Percentiles rank a stretch among this genome's conserved stretches.
phyloP scores from a whole-genome alignment of 345 rosid species.

The Salix koriyanagi region DNA sequence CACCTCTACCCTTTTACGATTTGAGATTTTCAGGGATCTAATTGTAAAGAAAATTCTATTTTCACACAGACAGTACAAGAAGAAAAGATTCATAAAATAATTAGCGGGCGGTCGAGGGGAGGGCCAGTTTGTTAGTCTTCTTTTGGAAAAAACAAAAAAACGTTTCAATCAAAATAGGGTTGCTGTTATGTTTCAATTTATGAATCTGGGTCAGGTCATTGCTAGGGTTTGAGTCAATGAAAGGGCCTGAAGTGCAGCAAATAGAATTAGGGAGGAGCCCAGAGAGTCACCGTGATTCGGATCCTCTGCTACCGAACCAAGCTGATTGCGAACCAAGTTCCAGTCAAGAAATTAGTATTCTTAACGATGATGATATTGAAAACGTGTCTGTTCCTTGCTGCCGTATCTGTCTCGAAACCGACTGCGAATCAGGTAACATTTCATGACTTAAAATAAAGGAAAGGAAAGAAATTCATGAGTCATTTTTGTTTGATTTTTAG shows the following conservation, averaged over 20 bases:
- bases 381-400: slow-evolving; percentile 65
- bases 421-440: slow-evolving; percentile 54
- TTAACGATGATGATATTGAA: slow-evolving; percentile 53
- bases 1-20: too few relatives aligned
- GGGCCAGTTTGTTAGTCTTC: too few relatives aligned
- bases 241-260: slow-evolving; percentile 56
- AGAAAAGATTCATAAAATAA: too few relatives aligned
- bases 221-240: slow-evolving; percentile 30
- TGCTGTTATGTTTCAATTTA: too few relatives aligned
- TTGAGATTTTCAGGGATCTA: too few relatives aligned
- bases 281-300: slow-evolving; percentile 53
- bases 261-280: slow-evolving; percentile 12
- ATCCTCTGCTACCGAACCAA: slow-evolving; percentile 53
- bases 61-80: too few relatives aligned
- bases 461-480: neutral
- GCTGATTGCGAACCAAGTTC: slow-evolving; percentile 31
- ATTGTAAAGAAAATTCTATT: too few relatives aligned
- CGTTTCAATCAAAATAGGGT: too few relatives aligned
- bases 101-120: too few relatives aligned
- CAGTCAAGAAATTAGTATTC: slow-evolving; percentile 44
- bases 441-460: neutral
- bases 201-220: neutral
- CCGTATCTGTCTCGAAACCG: slow-evolving; percentile 90
- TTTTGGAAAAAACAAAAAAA: too few relatives aligned
- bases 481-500: neutral